These are phyloP conservation scores for Ciborinia camelliae DNA, from an alignment of 2,329 filamentous ascomycete species.

Conservation along the genomic window DNA sequence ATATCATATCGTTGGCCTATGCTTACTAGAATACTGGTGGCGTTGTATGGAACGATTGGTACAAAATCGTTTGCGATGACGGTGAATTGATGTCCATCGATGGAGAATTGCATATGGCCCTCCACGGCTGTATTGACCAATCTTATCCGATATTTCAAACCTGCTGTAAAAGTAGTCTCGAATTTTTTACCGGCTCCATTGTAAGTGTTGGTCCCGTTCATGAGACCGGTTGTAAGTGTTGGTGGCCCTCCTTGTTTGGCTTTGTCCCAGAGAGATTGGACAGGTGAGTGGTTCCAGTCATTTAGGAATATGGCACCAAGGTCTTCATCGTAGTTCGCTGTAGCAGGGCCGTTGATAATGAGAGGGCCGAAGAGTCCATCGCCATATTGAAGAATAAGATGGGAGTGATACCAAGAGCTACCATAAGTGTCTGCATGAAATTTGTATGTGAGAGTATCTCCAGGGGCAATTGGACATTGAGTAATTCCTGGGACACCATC, in stretches of 20 bases:
- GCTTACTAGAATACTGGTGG: constrained; percentile 43
- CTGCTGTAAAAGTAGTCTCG: constrained; percentile 5
- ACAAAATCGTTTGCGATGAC: constrained; percentile 58
- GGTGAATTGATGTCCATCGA: constrained; percentile 53
- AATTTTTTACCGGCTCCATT: constrained; percentile 21
- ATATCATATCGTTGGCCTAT: constrained; percentile 49
- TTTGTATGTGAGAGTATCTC: constrained; percentile 41
- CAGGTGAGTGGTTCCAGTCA: constrained; percentile 33
- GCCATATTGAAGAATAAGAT: constrained; percentile 46
- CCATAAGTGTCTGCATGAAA: constrained; percentile 35
- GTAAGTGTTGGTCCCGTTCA: constrained; percentile 43
- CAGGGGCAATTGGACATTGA: constrained; percentile 44
- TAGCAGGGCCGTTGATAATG: constrained; percentile 34
- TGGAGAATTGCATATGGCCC: constrained; percentile 43
- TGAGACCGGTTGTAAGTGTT: constrained; percentile 43
- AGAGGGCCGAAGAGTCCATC: constrained; percentile 50
- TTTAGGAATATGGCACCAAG: constrained; percentile 19
- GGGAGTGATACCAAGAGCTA: constrained; percentile 49
- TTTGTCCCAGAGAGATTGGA: constrained; percentile 39
- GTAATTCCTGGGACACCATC: constrained; percentile 45
- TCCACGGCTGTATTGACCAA: constrained; percentile 46
- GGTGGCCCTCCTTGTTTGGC: constrained; percentile 5
- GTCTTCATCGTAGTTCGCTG: constrained; percentile 20
- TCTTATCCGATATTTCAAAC: constrained; percentile 44
- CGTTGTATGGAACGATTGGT: constrained; percentile 51